These are phyloP conservation scores for Angomonas ambiguus DNA, from an alignment of 208 protist species.

Conservation along the genomic window DNA sequence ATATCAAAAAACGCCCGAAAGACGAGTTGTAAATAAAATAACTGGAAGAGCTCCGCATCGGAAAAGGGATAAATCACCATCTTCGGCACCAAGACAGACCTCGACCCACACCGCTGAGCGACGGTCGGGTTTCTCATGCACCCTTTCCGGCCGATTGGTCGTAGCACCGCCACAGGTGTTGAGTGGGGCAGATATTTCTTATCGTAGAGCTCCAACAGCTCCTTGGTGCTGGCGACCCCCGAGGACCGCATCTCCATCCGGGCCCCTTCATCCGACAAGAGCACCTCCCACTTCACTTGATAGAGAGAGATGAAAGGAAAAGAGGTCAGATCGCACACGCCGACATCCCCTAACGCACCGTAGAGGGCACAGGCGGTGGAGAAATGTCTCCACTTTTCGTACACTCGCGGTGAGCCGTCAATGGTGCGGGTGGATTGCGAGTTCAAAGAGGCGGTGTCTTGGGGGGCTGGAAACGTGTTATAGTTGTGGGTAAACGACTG, in stretches of 20 bases:
- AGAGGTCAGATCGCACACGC: conserved; percentile 33
- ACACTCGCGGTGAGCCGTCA: background rate
- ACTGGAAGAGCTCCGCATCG: conserved; percentile 84
- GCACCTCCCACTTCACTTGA: conserved; percentile 2
- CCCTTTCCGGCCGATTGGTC: conserved; percentile 27
- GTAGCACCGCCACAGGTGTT: conserved; percentile 23
- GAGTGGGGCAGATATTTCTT: background rate
- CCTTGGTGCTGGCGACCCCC: background rate
- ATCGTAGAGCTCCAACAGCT: background rate
- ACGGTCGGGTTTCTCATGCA: conserved; percentile 1
- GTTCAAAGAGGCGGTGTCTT: background rate
- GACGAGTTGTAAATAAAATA: conserved; percentile 79
- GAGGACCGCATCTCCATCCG: conserved; percentile 30
- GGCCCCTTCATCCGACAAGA: conserved; percentile 10
- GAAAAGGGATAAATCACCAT: conserved; percentile 36
- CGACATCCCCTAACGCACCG: conserved; percentile 39
- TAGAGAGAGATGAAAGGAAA: conserved; percentile 27
- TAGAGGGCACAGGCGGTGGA: conserved; percentile 46
- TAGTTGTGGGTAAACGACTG: conserved; percentile 1
- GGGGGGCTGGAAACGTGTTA: background rate
- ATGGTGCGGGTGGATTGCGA: background rate
- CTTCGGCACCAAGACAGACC: background rate
- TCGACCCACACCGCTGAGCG: background rate
- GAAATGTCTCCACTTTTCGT: conserved; percentile 54
- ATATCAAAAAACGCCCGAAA: conserved; percentile 76